These are phyloP conservation scores for Talaromyces amestolkiae DNA, from an alignment of 2,329 filamentous ascomycete species.

Conservation along the genomic window DNA sequence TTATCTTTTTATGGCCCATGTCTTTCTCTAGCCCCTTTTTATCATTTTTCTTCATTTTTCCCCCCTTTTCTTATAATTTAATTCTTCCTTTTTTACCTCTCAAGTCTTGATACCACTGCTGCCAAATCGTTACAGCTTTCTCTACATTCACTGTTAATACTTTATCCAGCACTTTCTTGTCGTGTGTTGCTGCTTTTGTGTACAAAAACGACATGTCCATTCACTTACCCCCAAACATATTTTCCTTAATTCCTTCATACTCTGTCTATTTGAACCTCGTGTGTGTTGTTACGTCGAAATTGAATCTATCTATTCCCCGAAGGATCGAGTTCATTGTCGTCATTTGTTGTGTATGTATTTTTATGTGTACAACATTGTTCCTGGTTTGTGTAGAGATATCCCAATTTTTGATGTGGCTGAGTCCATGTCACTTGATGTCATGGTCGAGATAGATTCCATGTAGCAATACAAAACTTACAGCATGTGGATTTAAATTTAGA, in stretches of 20 bases:
- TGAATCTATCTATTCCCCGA: not conserved
- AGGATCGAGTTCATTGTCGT: not conserved
- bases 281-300: not conserved
- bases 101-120: conserved; percentile 16
- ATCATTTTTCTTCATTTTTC: not conserved
- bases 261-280: not conserved
- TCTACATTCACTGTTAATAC: conserved; percentile 17
- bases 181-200: conserved; percentile 10
- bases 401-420: not conserved
- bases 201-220: conserved; percentile 16
- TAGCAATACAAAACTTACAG: not conserved
- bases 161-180: conserved; percentile 10
- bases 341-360: conserved; percentile 13
- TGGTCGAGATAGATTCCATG: not conserved
- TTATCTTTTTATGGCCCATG: conserved; percentile 6
- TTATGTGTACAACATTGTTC: conserved; percentile 9
- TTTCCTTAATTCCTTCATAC: not conserved
- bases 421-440: not conserved
- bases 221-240: not conserved
- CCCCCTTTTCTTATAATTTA: conserved; percentile 5
- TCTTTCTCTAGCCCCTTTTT: not conserved
- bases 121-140: conserved; percentile 12
- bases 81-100: not conserved
- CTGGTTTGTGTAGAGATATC: not conserved
- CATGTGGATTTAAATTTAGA: not conserved